Percentiles rank a stretch among this genome's conserved stretches.
These are phyloP conservation scores for Penstemon newberryi DNA, from an alignment of 257 asterid species.

Conservation along the genomic window DNA sequence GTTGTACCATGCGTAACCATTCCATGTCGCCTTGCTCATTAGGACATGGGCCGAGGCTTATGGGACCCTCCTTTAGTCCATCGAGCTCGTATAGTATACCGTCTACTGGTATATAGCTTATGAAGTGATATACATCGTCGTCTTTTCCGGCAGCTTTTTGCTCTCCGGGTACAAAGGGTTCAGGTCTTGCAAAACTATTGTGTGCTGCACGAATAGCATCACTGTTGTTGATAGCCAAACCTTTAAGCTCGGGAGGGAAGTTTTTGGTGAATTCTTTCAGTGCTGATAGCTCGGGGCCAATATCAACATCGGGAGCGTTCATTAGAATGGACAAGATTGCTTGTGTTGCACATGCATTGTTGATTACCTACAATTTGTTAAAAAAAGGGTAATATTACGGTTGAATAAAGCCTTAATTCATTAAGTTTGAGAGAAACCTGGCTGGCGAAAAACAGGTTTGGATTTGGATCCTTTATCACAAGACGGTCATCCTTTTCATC, in stretches of 20 bases:
- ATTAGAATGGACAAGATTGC: slow-evolving; percentile 87
- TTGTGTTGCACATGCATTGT: slow-evolving; percentile 99
- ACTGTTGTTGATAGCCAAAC: slow-evolving; percentile 89
- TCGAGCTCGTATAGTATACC: slow-evolving; percentile 95
- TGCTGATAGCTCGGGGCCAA: slow-evolving; percentile 83
- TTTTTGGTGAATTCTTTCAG: slow-evolving; percentile 84
- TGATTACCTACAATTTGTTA: slow-evolving; percentile 64
- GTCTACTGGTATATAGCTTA: slow-evolving; percentile 89
- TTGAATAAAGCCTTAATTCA: too few relatives aligned
- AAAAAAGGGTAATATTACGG: background rate
- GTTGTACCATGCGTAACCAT: slow-evolving; percentile 80
- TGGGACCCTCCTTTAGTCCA: slow-evolving; percentile 96
- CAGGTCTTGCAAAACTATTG: slow-evolving; percentile 95
- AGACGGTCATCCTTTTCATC: slow-evolving; percentile 93
- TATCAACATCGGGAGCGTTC: slow-evolving; percentile 83
- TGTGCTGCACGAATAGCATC: slow-evolving; percentile 97
- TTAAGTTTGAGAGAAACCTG: slow-evolving; percentile 48
- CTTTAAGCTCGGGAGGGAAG: slow-evolving; percentile 92
- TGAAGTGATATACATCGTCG: slow-evolving; percentile 94
- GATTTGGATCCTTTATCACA: slow-evolving; percentile 86
- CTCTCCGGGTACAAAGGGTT: slow-evolving; percentile 91
- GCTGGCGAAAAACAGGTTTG: slow-evolving; percentile 92
- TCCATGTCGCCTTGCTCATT: slow-evolving; percentile 64
- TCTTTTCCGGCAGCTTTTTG: slow-evolving; percentile 83
- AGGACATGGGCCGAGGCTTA: slow-evolving; percentile 87